Base-by-base conservation (phyloP, 1,139 yeast species). In the Candida neerlandica region DNA sequence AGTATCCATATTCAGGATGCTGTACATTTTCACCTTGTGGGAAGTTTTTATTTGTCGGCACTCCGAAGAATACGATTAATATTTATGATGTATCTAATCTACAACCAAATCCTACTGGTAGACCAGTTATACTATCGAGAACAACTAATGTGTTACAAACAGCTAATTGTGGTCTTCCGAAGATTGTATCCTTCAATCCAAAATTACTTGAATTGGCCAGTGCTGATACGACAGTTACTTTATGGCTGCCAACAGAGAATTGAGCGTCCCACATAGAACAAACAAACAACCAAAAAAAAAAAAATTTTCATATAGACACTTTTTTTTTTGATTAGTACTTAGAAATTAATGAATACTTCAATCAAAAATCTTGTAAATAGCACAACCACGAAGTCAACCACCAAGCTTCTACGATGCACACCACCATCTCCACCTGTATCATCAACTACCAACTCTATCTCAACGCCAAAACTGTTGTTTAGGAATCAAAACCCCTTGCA, bases 11-110 rank as follows among this genome's bases (percentile, higher is more conserved):
- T 51, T 70, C 82, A 0, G 89, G 88, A 1, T 71, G 86, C n/a
- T 77, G 83, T 4, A 77, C 89, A 30, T 85, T 89, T 55, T 75
- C 96, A 0, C 94, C 96, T 1, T 96, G 92, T 67, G 97, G 96
- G 2, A 75, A 82, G 52, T 87, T 71, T 61, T 85, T 87, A 0
- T 64, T 88, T 41, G 82, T 82, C 1, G 95, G 89, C 4, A 52
- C 85, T 5, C 83, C 86, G 4, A 81, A 81, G 48, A 79, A 81
- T 4, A 71, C 73, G 21, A 69, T 90, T 3, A 74, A 78, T 34
- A 58, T 88, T 1, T 94, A 90, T 84, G 90, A 88, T 60, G 69
- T 83, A 45, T 66, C 70, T 12, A 67, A 67, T 18, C 58, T 75
- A 12, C 70, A 65, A 41, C 55, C 65, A n/a, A 59, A 70, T 21